Evolutionary conservation across 1,139 yeast genomes (phyloP), one percentile per base, ranked within the genome.

Genomic region (Eremothecium cymbalariae): DNA sequence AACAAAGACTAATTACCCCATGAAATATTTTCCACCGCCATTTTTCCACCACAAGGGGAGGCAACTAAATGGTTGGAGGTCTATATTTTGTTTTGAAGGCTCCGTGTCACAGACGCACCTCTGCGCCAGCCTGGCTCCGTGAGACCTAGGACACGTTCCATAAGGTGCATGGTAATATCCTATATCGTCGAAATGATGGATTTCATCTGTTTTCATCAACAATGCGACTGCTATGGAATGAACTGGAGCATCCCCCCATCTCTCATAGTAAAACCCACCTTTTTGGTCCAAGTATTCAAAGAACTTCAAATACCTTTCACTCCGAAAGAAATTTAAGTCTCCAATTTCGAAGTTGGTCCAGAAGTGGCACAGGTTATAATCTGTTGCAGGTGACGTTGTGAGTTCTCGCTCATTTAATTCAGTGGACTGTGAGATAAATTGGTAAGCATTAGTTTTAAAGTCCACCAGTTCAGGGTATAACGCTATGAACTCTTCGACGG

Each of bases 211-310:
- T 50, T 82, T 84, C 37, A 85, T 64, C 34, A 90, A 60, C 22
- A 88, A 57, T 1, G 77, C 61, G 4, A 78, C 72, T 0, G 77
- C 97, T 21, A 88, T 70, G 0, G 95, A 69, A 57, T 90, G 97
- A 4, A 90, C 94, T 0, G 98, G 97, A 0, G 97, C 97, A 62
- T 90, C 98, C 3, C 98, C 98, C 98, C 97, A 90, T 45, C 98
- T 65, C 58, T 81, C 93, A 53, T 85, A 85, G 56, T 82, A 82
- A 51, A 88, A 86, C 0, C 95, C 96, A 2, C 94, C 95, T 1
- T 76, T 60, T 31, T 64, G 43, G 51, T 85, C 93, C 37, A 88
- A 63, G 55, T 67, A 69, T 13, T 82, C 67, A 53, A 88, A 86
- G 55, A 63, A 86, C n/a, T 67, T 68, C 22, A 69, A 58, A 57